Percentiles rank a stretch among this genome's conserved stretches.
Conservation (phyloP, 139 green algal species). For the Tetraselmis chui region DNA sequence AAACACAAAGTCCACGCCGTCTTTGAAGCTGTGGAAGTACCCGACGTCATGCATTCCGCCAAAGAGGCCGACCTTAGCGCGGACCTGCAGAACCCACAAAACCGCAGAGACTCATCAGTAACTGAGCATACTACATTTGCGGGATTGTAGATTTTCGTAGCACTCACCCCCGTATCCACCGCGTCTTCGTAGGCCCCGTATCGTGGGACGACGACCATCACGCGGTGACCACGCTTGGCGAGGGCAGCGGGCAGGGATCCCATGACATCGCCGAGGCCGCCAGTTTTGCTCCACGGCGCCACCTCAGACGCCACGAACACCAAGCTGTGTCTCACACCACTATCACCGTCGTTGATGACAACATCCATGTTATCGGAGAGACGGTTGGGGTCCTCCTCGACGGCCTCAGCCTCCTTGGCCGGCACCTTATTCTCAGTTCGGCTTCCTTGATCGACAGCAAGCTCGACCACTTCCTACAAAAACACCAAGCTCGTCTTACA, state of each 20-base stretch:
- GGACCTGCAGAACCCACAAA: neutral
- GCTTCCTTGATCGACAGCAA: no score
- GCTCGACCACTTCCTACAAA: no score
- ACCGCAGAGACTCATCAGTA: no score
- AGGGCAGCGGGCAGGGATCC: slow-evolving; percentile 61
- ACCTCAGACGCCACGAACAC: slow-evolving; percentile 69
- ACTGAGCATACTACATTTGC: no score
- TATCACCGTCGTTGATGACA: neutral
- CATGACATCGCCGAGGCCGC: slow-evolving; percentile 85
- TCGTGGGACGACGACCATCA: slow-evolving; percentile 59
- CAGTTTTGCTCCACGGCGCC: slow-evolving; percentile 85
- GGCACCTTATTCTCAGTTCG: no score
- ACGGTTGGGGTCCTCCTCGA: neutral
- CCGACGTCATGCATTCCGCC: slow-evolving; percentile 13
- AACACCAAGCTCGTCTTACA: no score
- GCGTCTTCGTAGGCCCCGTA: slow-evolving; percentile 64
- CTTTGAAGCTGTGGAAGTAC: slow-evolving; percentile 21
- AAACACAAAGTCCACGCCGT: slow-evolving; percentile 78
- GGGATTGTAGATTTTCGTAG: no score
- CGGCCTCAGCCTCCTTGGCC: neutral
- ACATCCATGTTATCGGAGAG: neutral
- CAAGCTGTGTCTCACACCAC: slow-evolving; percentile 11
- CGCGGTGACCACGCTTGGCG: slow-evolving; percentile 54
- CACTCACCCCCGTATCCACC: slow-evolving; percentile 69
- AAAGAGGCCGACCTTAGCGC: neutral